Conservation (phyloP, 176 grass and related monocot genomes). For the Rhynchospora breviuscula region DNA sequence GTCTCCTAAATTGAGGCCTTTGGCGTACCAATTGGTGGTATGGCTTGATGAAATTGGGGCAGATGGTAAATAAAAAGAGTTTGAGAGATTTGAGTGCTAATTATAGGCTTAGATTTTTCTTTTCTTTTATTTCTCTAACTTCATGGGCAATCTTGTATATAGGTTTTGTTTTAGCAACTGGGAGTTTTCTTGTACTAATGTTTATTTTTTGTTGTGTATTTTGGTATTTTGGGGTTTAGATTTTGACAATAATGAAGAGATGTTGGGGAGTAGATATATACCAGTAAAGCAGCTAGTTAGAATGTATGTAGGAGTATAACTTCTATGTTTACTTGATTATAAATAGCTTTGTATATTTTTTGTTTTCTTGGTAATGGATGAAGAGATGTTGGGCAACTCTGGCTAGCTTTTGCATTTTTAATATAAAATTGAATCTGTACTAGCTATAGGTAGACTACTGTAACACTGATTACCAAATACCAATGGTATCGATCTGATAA, state of each 20-base stretch:
- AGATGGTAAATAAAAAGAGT: not conserved
- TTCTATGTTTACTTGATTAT: conserved; percentile 5
- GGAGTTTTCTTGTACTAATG: not conserved
- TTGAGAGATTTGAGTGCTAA: conserved; percentile 38
- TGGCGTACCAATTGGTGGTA: conserved; percentile 52
- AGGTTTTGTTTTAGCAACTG: not conserved
- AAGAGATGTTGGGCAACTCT: not conserved
- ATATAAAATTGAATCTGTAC: not conserved
- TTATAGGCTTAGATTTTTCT: conserved; percentile 52
- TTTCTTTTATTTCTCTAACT: conserved; percentile 1
- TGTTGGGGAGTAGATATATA: not conserved
- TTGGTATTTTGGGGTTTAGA: not conserved
- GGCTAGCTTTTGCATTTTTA: not conserved
- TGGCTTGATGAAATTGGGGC: conserved; percentile 67
- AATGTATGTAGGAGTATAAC: conserved; percentile 4
- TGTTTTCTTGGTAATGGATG: not conserved
- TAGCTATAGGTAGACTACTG: not conserved
- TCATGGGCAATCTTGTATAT: conserved; percentile 1
- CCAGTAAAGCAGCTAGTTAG: not conserved
- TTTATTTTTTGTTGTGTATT: not conserved
- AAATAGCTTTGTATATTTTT: not conserved
- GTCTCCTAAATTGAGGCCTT: conserved; percentile 64
- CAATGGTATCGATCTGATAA: too few relatives aligned
- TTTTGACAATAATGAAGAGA: not conserved
- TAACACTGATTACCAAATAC: not conserved